Conservation (phyloP, 352 stramenopile species). For the Globisporangium uncinulatum region DNA sequence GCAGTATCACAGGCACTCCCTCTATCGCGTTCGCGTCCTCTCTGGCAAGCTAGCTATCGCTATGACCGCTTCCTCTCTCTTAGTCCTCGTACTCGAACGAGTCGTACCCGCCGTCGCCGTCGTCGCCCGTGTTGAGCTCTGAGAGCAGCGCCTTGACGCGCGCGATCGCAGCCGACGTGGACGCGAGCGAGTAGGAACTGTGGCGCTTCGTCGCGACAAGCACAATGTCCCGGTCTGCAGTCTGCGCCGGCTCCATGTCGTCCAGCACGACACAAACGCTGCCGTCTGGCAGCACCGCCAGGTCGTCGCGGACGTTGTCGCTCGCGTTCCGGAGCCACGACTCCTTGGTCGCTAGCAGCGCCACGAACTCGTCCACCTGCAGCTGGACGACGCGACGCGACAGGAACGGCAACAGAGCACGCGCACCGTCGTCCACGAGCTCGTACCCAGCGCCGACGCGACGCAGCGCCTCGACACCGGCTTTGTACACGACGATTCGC, state of each 20-base stretch:
- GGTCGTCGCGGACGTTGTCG: conserved; percentile 35
- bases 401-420: conserved; percentile 47
- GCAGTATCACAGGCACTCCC: not conserved
- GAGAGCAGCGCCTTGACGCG: conserved; percentile 69
- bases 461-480: conserved; percentile 47
- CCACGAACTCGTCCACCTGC: conserved; percentile 58
- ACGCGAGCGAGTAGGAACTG: conserved; percentile 73
- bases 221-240: conserved; percentile 61
- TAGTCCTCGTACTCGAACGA: conserved; percentile 72
- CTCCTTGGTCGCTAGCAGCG: conserved; percentile 55
- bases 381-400: conserved; percentile 43
- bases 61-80: not conserved
- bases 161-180: conserved; percentile 47
- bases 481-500: conserved; percentile 56
- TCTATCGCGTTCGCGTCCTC: not conserved
- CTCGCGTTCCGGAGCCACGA: conserved; percentile 78
- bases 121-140: conserved; percentile 55
- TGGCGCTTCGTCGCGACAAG: conserved; percentile 60
- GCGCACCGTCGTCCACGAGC: conserved; percentile 62
- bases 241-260: conserved; percentile 79
- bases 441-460: conserved; percentile 29
- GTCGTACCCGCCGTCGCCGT: conserved; percentile 67
- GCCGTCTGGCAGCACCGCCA: conserved; percentile 50
- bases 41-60: not conserved
- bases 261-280: conserved; percentile 65